Evolutionary conservation across 768 basidiomycete species (phyloP).

Genomic region (Suillus spraguei): DNA sequence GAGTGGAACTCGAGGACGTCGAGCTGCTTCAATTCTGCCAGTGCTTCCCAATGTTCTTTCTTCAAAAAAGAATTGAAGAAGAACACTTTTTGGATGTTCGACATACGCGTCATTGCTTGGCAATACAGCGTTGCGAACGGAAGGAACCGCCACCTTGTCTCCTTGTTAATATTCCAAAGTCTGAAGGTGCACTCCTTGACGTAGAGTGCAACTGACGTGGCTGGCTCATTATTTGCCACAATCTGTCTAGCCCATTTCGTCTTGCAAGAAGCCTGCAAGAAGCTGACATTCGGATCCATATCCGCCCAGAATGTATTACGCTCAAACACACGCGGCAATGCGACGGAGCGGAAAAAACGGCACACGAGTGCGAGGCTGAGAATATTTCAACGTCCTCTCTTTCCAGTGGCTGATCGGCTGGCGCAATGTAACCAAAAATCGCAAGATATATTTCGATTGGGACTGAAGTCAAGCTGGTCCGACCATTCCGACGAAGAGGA

Average conservation of each 20-base stretch:
- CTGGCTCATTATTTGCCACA: constrained; percentile 27
- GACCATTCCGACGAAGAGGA: constrained; percentile 24
- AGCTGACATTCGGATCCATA: constrained; percentile 23
- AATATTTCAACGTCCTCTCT: constrained; percentile 16
- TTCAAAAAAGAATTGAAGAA: constrained; percentile 18
- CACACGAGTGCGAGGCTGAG: constrained; percentile 41
- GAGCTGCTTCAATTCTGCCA: constrained; percentile 19
- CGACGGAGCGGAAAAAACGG: constrained; percentile 41
- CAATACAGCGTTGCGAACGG: constrained; percentile 8
- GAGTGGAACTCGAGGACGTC: constrained; percentile 17
- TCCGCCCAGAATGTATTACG: constrained; percentile 25
- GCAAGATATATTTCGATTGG: constrained; percentile 48
- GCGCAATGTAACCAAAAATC: constrained; percentile 40
- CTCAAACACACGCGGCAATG: constrained; percentile 43
- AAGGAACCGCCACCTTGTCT: constrained; percentile 9
- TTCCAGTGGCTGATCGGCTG: constrained; percentile 16
- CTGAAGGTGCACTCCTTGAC: constrained; percentile 29
- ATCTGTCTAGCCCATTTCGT: constrained; percentile 31
- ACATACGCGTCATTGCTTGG: constrained; percentile 21
- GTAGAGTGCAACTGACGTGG: constrained; percentile 30
- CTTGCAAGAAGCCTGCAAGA: constrained; percentile 4
- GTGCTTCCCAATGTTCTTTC: constrained; percentile 17
- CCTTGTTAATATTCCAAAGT: neutral
- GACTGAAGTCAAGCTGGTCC: constrained; percentile 30
- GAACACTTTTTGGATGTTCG: constrained; percentile 17